phyloP scores from a whole-genome alignment of 306 rosid species.

The Vicia villosa region DNA sequence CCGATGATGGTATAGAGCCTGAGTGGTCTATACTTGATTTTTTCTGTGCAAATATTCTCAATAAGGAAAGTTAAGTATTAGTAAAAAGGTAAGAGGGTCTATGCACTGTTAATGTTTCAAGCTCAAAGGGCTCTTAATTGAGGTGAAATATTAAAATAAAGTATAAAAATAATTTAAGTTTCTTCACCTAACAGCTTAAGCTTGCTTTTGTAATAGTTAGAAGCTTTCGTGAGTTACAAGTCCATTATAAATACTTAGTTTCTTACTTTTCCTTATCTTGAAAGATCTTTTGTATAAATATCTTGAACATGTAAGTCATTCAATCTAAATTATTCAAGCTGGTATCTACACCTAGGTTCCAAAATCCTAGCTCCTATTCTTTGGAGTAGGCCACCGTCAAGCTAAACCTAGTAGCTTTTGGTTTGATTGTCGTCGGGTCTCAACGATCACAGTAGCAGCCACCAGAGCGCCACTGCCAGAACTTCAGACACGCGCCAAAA shows the following conservation, averaged over 20 bases:
- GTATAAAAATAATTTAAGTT: background rate
- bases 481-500: background rate
- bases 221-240: background rate
- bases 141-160: background rate
- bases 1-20: background rate
- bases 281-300: background rate
- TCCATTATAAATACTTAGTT: background rate
- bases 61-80: background rate
- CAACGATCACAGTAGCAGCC: background rate
- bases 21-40: background rate
- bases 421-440: background rate
- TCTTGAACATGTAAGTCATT: background rate
- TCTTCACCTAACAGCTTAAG: conserved; percentile 19
- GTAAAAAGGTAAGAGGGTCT: background rate
- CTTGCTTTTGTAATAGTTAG: conserved; percentile 3
- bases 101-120: background rate
- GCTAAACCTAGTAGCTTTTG: background rate
- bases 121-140: background rate
- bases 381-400: background rate
- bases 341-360: background rate
- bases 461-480: background rate
- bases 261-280: background rate
- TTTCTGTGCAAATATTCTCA: background rate
- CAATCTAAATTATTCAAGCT: background rate
- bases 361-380: background rate